A percentile compares a stretch with the other conserved stretches of the same genome.
These are phyloP conservation scores for Fraxinus dipetala DNA, from an alignment of 305 asterid species.

Conservation along the genomic window DNA sequence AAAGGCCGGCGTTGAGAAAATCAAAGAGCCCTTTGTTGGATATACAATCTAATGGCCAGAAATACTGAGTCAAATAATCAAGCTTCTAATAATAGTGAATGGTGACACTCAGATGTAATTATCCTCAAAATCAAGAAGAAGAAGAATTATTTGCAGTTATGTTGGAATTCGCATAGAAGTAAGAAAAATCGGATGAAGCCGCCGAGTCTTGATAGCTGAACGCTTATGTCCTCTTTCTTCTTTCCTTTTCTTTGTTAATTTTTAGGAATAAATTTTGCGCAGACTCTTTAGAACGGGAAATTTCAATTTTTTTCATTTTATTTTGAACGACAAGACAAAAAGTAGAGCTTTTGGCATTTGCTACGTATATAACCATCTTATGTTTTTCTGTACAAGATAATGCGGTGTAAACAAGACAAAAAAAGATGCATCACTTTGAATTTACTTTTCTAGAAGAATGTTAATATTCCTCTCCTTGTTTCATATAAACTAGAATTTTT, in stretches of 20 bases:
- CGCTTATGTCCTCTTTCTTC: not conserved
- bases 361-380: not conserved
- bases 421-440: not conserved
- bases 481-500: not conserved
- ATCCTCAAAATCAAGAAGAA: not conserved
- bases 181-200: not conserved
- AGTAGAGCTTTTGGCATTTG: not conserved
- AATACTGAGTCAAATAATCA: slow-evolving; percentile 7
- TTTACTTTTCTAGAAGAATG: not conserved
- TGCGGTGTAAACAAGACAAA: not conserved
- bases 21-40: not conserved
- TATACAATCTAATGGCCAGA: not conserved
- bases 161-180: not conserved
- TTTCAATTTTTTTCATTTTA: not conserved
- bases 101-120: not conserved
- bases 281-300: not conserved
- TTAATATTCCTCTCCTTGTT: not conserved
- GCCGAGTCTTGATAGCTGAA: not conserved
- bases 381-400: not conserved
- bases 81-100: not conserved
- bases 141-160: not conserved
- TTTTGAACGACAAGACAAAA: not conserved
- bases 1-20: not conserved
- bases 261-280: not conserved
- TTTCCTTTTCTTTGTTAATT: not conserved